Conservation (phyloP, 2,329 filamentous ascomycete genomes). For the Calonectria honghensis region DNA sequence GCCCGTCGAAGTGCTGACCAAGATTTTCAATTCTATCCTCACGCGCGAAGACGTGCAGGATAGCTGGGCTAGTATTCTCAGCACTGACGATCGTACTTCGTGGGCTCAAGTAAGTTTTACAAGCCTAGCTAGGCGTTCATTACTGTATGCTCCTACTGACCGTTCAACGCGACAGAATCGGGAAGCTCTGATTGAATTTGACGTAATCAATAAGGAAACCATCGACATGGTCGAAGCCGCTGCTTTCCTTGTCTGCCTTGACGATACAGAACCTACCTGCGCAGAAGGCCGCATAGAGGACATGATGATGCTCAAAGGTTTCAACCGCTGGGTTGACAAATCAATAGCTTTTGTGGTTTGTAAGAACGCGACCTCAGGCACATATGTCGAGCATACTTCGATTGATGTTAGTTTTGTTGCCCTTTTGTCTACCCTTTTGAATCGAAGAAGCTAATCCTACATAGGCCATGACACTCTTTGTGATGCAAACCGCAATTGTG, state of each 20-base stretch:
- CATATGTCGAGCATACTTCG: slow-evolving; percentile 41
- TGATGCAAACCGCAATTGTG: slow-evolving; percentile 39
- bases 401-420: slow-evolving; percentile 40
- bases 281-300: slow-evolving; percentile 38
- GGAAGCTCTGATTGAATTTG: slow-evolving; percentile 33
- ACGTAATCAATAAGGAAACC: slow-evolving; percentile 32
- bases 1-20: slow-evolving; percentile 27
- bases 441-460: neutral
- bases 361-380: slow-evolving; percentile 42
- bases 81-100: slow-evolving; percentile 42
- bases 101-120: slow-evolving; percentile 40
- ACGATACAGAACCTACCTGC: slow-evolving; percentile 36
- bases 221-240: slow-evolving; percentile 42
- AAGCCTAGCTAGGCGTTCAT: too few species aligned
- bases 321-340: slow-evolving; percentile 46
- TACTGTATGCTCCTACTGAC: slow-evolving; percentile 7
- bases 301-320: slow-evolving; percentile 42
- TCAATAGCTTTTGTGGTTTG: slow-evolving; percentile 40
- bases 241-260: slow-evolving; percentile 43
- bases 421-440: neutral
- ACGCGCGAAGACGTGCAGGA: slow-evolving; percentile 19
- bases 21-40: slow-evolving; percentile 33
- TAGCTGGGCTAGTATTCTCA: slow-evolving; percentile 42
- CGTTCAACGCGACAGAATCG: slow-evolving; percentile 33
- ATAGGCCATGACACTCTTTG: slow-evolving; percentile 42